Conservation (phyloP, 2,329 filamentous ascomycete species). For the Orbilia blumenaviensis region DNA sequence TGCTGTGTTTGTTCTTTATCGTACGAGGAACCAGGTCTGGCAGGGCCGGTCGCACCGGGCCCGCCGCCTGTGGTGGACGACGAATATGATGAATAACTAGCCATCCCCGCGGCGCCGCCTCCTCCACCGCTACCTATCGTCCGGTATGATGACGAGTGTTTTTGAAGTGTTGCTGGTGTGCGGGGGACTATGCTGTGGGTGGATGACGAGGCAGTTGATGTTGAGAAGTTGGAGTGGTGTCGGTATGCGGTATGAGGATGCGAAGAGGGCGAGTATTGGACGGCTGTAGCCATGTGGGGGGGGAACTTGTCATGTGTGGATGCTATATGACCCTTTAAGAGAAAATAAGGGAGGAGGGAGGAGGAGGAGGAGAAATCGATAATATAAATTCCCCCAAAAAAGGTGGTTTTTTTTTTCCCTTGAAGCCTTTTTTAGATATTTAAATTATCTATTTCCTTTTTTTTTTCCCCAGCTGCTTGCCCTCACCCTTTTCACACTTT, state of each 20-base stretch:
- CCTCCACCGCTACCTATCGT: constrained; percentile 27
- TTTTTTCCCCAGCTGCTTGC: too few species aligned
- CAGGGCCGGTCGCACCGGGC: background rate
- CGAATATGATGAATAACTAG: constrained; percentile 43
- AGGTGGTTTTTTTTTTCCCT: background rate
- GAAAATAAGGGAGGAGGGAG: background rate
- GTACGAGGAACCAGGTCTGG: constrained; percentile 42
- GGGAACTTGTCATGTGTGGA: constrained; percentile 34
- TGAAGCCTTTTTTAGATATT: constrained; percentile 8
- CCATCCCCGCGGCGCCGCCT: constrained; percentile 33
- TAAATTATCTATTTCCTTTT: background rate
- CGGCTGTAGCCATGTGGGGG: constrained; percentile 53
- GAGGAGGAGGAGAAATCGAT: background rate
- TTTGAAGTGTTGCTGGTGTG: constrained; percentile 43
- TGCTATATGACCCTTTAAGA: background rate
- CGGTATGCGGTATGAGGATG: constrained; percentile 46
- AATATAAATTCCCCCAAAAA: too few species aligned
- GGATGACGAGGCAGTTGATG: constrained; percentile 37
- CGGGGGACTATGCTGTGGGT: constrained; percentile 23
- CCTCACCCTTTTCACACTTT: too few species aligned
- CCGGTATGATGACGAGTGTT: constrained; percentile 50
- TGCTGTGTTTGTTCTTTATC: constrained; percentile 37
- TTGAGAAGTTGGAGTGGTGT: constrained; percentile 35
- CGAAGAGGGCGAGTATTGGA: constrained; percentile 40
- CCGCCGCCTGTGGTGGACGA: constrained; percentile 40